Conservation (phyloP, 306 rosid genomes). For the Leucaena leucocephala region DNA sequence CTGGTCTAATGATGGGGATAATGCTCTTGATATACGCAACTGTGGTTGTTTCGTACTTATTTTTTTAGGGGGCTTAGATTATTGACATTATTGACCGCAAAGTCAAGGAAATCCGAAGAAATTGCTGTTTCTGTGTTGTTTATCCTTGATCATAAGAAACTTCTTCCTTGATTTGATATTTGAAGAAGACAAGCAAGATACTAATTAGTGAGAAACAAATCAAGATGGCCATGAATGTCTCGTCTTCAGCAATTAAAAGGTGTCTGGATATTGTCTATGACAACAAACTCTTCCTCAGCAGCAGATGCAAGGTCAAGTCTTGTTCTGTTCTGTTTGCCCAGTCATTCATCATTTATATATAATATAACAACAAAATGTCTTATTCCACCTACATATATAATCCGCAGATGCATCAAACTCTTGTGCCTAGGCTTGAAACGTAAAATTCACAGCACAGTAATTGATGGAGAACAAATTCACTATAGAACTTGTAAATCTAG, state of each 20-base stretch:
- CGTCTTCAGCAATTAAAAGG: background rate
- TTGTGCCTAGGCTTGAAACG: background rate
- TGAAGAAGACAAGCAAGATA: background rate
- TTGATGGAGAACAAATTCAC: conserved; percentile 8
- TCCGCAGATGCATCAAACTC: background rate
- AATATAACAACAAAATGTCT: background rate
- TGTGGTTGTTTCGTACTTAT: no score
- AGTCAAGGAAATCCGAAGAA: conserved; percentile 50
- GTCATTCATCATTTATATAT: background rate
- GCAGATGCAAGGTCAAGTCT: background rate
- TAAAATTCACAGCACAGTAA: background rate
- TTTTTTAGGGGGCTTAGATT: no score
- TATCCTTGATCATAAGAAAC: background rate
- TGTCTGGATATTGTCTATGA: background rate
- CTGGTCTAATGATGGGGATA: no score
- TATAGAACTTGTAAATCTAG: conserved; percentile 5
- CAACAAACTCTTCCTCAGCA: background rate
- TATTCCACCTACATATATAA: background rate
- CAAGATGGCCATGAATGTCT: background rate
- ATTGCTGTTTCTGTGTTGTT: conserved; percentile 48
- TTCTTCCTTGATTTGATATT: background rate
- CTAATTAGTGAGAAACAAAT: background rate
- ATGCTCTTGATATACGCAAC: no score
- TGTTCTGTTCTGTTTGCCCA: background rate
- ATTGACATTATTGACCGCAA: conserved; percentile 52